phyloP scores from a whole-genome alignment of 2,329 filamentous ascomycete genomes.

The Torrubiella hemipterigena region DNA sequence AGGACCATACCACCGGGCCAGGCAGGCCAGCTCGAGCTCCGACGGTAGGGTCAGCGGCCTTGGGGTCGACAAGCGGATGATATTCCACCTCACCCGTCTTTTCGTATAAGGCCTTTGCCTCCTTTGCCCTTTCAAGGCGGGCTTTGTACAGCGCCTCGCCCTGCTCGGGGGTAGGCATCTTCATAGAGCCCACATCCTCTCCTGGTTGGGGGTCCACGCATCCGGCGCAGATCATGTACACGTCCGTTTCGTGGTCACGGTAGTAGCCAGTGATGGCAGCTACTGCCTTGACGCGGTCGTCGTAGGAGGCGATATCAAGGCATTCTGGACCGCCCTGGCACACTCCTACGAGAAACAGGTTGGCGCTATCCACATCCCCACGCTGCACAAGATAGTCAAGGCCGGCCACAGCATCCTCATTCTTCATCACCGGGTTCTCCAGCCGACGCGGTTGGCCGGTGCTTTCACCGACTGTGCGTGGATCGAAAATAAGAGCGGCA shows the following conservation, averaged over 20 bases:
- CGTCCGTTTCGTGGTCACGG: slow-evolving; percentile 16
- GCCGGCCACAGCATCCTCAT: slow-evolving; percentile 15
- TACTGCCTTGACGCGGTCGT: slow-evolving; percentile 10
- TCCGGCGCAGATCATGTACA: slow-evolving; percentile 17
- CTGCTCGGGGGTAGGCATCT: slow-evolving; percentile 16
- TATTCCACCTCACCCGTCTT: slow-evolving; percentile 16
- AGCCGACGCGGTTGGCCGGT: slow-evolving; percentile 15
- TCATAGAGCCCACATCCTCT: slow-evolving; percentile 12
- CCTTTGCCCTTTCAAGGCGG: slow-evolving; percentile 12
- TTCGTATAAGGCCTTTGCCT: slow-evolving; percentile 14
- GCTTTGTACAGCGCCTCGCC: slow-evolving; percentile 14
- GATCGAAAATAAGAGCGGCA: slow-evolving; percentile 17
- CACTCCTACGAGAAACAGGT: slow-evolving; percentile 16
- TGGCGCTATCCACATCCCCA: slow-evolving; percentile 12
- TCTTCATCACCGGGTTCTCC: slow-evolving; percentile 18
- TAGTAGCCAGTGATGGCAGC: slow-evolving; percentile 15
- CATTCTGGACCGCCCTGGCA: slow-evolving; percentile 17
- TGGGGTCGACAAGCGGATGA: slow-evolving; percentile 14
- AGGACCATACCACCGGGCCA: slow-evolving; percentile 16
- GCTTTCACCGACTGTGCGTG: slow-evolving; percentile 17
- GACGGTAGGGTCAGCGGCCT: slow-evolving; percentile 11
- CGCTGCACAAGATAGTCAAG: slow-evolving; percentile 15
- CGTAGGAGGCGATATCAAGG: slow-evolving; percentile 17
- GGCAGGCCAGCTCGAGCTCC: slow-evolving; percentile 14
- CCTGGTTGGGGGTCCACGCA: slow-evolving; percentile 14